Percentiles rank a stretch among this genome's conserved stretches.
These are phyloP conservation scores for Candida anglica DNA, from an alignment of 805 yeast species.

Conservation along the genomic window DNA sequence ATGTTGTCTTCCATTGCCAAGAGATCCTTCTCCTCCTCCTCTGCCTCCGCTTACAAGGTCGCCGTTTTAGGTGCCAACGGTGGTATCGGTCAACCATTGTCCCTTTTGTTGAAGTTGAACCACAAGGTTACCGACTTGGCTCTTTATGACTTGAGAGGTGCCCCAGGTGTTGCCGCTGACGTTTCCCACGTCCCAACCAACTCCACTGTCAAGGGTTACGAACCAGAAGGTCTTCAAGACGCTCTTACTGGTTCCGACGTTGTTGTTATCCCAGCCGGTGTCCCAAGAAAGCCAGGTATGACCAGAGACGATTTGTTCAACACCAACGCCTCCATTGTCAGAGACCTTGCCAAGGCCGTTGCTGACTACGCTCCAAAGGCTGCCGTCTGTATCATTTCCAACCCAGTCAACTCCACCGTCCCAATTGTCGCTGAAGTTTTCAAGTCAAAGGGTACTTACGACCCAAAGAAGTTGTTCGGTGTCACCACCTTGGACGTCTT, in stretches of 20 bases:
- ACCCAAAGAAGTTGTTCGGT: conserved; percentile 91
- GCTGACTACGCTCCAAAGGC: conserved; percentile 86
- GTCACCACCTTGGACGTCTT: conserved; percentile 92
- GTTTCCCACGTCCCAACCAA: conserved; percentile 91
- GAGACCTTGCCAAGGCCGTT: conserved; percentile 83
- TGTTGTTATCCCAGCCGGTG: conserved; percentile 95
- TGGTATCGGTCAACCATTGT: conserved; percentile 79
- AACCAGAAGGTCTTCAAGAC: conserved; percentile 69
- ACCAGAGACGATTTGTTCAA: conserved; percentile 95
- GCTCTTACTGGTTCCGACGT: conserved; percentile 81
- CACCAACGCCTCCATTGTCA: conserved; percentile 93
- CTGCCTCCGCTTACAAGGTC: conserved; percentile 64
- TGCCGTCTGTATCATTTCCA: conserved; percentile 75
- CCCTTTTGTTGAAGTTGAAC: conserved; percentile 73
- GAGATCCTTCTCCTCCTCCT: conserved; percentile 66
- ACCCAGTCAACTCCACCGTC: conserved; percentile 97
- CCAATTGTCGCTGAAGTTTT: conserved; percentile 94
- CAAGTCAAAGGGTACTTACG: conserved; percentile 80
- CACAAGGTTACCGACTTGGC: conserved; percentile 82
- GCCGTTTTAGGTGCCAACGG: conserved; percentile 83
- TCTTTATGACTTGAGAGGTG: conserved; percentile 84
- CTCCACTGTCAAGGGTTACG: conserved; percentile 82
- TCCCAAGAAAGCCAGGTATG: conserved; percentile 99
- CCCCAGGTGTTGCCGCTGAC: conserved; percentile 97
- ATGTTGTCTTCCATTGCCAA: conserved; percentile 58